These are phyloP conservation scores for Rutstroemia sp. DNA, from an alignment of 2,329 filamentous ascomycete species.

Conservation along the genomic window DNA sequence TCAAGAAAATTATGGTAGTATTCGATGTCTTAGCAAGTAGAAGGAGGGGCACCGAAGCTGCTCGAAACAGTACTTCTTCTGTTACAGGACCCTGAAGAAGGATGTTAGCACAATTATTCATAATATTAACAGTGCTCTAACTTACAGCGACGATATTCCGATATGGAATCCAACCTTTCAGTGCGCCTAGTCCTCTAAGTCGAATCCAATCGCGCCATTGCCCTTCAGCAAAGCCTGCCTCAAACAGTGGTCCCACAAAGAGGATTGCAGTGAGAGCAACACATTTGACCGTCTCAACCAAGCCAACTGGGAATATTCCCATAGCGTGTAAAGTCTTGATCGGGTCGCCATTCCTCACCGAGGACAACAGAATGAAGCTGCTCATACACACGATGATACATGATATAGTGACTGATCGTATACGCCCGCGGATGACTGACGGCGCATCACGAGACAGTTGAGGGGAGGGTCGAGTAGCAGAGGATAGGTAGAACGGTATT, in stretches of 20 bases:
- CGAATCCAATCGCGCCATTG: conserved; percentile 59
- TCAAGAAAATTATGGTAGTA: conserved; percentile 63
- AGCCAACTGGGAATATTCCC: conserved; percentile 72
- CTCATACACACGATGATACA: conserved; percentile 59
- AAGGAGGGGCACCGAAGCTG: conserved; percentile 75
- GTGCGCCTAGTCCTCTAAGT: conserved; percentile 47
- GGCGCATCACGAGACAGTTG: conserved; percentile 79
- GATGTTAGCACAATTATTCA: not conserved
- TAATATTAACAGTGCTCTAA: conserved; percentile 14
- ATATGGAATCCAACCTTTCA: conserved; percentile 72
- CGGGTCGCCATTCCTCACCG: conserved; percentile 41
- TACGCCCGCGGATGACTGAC: conserved; percentile 78
- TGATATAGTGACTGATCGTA: conserved; percentile 71
- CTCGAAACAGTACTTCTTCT: conserved; percentile 91
- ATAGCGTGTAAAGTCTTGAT: conserved; percentile 59
- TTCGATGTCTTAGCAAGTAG: conserved; percentile 53
- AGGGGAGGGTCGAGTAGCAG: conserved; percentile 70
- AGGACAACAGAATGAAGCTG: conserved; percentile 60
- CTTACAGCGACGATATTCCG: conserved; percentile 80
- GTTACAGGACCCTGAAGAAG: conserved; percentile 65
- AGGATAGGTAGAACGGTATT: conserved; percentile 78
- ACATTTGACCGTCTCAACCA: conserved; percentile 54
- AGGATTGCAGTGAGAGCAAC: conserved; percentile 69
- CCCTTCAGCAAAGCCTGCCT: conserved; percentile 65
- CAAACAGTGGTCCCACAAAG: conserved; percentile 80